Evolutionary conservation across 2,329 filamentous ascomycete genomes (phyloP), one percentile per base, ranked within the genome.

Genomic region (Teratosphaeria zuluensis): DNA sequence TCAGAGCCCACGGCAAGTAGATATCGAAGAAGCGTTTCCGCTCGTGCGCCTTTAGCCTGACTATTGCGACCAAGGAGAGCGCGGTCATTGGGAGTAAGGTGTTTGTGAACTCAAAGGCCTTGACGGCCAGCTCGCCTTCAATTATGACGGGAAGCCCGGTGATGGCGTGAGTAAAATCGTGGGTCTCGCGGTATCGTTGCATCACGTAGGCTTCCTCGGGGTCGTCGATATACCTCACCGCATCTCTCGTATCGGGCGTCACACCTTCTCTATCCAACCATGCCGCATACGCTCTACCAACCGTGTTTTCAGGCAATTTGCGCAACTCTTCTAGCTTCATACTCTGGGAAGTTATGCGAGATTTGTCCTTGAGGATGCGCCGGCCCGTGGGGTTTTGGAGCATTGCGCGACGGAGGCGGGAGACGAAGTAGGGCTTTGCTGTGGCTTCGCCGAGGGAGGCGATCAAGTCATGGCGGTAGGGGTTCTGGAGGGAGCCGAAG

Each of bases 191-290:
- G 75, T 99, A 99, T 57, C 94, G 85, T 78, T 97, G 94, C 89
- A 99, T 95, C 19, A 97, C 94, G 77, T 97, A 99, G 38, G 94
- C 94, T 72, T 92, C 95, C 75, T 99, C 94, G 66, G 88, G 86
- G 70, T 97, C 87, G 73, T 97, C 92, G 62, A 99, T 91, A 76
- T 95, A 97, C 56, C 89, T 84, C 48, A 99, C 94, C 1, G 75
- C 73, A 48, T 87, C 80, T 53, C 94, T 85, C 6, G 92, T 96
- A 73, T 99, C 94, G 0, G 94, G 94, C 8, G 89, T 89, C 14
- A 99, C 92, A 61, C 90, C 89, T 74, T 99, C 94, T 53, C 89
- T 84, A 74, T 96, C 91, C n/a, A 97, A 81, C 92, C 94, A 99
- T 56, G 80, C 81, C 8, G 86, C 89, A 75, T 97, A 99, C 55